These are phyloP conservation scores for Russula vinacea DNA, from an alignment of 768 basidiomycete genomes.

Conservation along the genomic window DNA sequence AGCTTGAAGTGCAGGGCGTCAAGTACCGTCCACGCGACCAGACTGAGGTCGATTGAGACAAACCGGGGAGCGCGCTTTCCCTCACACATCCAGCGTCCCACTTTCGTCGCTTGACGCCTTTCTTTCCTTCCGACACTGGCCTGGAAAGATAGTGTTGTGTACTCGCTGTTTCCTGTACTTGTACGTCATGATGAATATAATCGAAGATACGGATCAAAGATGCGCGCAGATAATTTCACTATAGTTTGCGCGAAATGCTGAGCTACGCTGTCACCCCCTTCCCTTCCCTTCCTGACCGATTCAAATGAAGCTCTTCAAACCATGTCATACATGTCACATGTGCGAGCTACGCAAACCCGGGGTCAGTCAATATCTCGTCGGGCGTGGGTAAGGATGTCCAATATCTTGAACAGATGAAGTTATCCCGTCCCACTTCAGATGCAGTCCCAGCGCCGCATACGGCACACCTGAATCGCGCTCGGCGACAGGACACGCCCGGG, in stretches of 20 bases:
- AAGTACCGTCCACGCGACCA: conserved; percentile 85
- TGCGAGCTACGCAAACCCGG: conserved; percentile 51
- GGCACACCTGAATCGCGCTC: too few species aligned
- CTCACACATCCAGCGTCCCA: background rate
- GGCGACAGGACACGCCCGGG: too few species aligned
- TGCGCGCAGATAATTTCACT: conserved; percentile 5
- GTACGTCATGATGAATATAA: conserved; percentile 13
- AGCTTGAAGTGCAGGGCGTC: conserved; percentile 72
- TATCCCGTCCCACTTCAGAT: too few species aligned
- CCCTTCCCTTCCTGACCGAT: too few species aligned
- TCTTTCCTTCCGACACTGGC: background rate
- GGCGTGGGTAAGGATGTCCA: background rate
- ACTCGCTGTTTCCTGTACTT: background rate
- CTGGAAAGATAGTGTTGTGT: background rate
- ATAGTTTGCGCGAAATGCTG: background rate
- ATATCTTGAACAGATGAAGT: too few species aligned
- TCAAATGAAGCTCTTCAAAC: conserved; percentile 54
- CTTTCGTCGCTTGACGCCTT: background rate
- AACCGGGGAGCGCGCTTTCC: background rate
- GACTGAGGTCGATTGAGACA: conserved; percentile 59
- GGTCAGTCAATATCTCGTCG: conserved; percentile 4
- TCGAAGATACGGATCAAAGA: background rate
- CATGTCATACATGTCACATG: conserved; percentile 76
- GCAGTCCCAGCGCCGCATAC: too few species aligned
- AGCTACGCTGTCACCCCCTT: background rate